A percentile compares a stretch with the other conserved stretches of the same genome.
These are phyloP conservation scores for Debaryomyces fabryi DNA, from an alignment of 1,139 yeast species.

Conservation along the genomic window DNA sequence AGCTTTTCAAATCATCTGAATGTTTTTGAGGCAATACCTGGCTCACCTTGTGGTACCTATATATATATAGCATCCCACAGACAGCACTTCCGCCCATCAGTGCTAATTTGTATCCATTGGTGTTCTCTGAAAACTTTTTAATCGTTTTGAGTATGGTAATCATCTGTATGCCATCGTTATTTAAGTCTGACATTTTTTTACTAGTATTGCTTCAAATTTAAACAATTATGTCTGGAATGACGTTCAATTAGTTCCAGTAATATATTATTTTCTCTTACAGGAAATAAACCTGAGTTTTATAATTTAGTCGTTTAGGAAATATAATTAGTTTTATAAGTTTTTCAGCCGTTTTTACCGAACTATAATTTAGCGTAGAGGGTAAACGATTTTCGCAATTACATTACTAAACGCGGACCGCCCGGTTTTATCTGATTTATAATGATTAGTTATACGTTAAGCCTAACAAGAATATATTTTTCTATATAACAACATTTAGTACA, in stretches of 20 bases:
- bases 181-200: conserved; percentile 5
- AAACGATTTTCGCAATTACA: conserved; percentile 5
- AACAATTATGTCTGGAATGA: not conserved
- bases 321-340: not conserved
- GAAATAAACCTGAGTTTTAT: not conserved
- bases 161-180: not conserved
- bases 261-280: not conserved
- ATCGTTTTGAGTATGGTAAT: not conserved
- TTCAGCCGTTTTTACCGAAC: conserved; percentile 9
- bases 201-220: not conserved
- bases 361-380: not conserved
- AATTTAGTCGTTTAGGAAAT: not conserved
- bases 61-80: conserved; percentile 8
- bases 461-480: not conserved
- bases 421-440: not conserved
- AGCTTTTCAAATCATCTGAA: conserved; percentile 12
- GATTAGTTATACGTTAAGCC: not conserved
- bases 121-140: not conserved
- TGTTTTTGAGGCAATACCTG: conserved; percentile 9
- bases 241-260: not conserved
- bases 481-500: not conserved
- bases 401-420: conserved; percentile 10
- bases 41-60: conserved; percentile 9
- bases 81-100: conserved; percentile 6
- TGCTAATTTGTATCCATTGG: conserved; percentile 2